Percentiles rank a stretch among this genome's conserved stretches.
phyloP scores from a whole-genome alignment of 495 filamentous ascomycete species.

The Neurospora intermedia region DNA sequence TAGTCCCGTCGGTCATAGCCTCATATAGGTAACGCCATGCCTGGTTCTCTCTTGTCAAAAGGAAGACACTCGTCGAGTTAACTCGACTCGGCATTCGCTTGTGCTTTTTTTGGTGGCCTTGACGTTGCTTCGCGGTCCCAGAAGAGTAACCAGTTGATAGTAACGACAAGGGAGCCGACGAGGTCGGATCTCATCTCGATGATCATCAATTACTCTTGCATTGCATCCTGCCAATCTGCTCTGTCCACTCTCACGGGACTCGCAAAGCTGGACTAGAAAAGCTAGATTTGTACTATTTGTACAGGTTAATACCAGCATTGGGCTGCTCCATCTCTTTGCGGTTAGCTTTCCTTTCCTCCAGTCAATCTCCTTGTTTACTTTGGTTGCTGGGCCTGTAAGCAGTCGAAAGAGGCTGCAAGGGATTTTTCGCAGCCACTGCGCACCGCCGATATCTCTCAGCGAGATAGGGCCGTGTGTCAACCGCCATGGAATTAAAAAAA shows the following conservation, averaged over 20 bases:
- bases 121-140: background rate
- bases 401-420: background rate
- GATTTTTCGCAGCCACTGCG: background rate
- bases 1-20: background rate
- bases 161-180: background rate
- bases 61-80: background rate
- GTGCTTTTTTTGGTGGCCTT: background rate
- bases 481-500: background rate
- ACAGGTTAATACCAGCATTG: background rate
- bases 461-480: background rate
- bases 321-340: background rate
- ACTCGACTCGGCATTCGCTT: background rate
- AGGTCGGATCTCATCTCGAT: background rate
- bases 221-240: background rate
- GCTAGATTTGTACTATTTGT: background rate
- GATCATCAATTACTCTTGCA: background rate
- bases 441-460: background rate
- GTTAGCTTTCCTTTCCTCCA: background rate
- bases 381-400: background rate
- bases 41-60: background rate
- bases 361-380: background rate
- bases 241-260: background rate
- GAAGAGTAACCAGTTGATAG: background rate
- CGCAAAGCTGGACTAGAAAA: background rate
- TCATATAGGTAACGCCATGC: background rate